Evolutionary conservation across 768 basidiomycete species (phyloP).

Genomic region (Termitomyces sp.): DNA sequence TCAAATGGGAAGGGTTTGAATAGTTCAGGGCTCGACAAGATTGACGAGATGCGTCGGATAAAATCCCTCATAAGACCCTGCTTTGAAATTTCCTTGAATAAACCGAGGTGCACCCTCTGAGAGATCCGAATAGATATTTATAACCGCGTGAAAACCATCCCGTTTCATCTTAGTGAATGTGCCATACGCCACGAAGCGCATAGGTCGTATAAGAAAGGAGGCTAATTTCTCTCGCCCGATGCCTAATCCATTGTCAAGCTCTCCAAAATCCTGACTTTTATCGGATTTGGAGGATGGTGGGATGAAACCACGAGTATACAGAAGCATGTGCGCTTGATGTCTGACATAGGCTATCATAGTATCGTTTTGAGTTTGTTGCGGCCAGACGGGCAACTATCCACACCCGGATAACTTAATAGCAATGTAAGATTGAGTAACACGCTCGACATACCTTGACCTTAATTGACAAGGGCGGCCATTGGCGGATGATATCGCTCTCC

Average conservation of each 20-base stretch:
- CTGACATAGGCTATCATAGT: background rate
- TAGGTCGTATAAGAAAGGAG: background rate
- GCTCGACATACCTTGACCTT: background rate
- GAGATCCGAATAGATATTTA: background rate
- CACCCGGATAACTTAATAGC: no score
- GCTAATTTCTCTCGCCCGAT: background rate
- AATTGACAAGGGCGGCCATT: no score
- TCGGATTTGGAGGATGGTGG: background rate
- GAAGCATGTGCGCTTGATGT: no score
- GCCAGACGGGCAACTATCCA: background rate
- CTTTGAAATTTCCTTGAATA: background rate
- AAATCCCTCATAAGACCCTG: background rate
- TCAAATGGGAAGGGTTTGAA: no score
- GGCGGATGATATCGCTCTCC: no score
- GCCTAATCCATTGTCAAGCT: no score
- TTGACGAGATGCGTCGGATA: background rate
- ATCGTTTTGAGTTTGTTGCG: no score
- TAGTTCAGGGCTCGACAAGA: background rate
- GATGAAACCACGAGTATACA: background rate
- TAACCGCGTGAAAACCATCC: no score
- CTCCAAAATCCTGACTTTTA: background rate
- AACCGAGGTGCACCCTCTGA: background rate
- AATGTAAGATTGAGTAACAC: no score
- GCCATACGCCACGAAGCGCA: background rate
- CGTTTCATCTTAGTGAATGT: background rate